Percentiles rank a stretch among this genome's conserved stretches.
These are phyloP conservation scores for Misopates orontium DNA, from an alignment of 257 asterid species.

Conservation along the genomic window DNA sequence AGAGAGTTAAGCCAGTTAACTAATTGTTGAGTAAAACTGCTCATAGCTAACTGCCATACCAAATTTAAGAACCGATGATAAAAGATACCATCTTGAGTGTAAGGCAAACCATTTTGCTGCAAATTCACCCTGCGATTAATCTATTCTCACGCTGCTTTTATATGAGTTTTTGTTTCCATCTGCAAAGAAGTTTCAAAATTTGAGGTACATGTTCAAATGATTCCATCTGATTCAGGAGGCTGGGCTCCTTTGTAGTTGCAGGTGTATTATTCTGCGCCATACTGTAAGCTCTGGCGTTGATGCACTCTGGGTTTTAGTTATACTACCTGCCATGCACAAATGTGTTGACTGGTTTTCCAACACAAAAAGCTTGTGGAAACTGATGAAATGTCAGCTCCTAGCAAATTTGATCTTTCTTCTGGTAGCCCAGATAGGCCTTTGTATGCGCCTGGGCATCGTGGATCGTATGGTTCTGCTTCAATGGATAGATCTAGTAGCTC, in stretches of 20 bases:
- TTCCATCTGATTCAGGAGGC: slow-evolving; percentile 20
- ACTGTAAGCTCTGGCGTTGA: slow-evolving; percentile 48
- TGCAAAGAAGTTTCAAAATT: slow-evolving; percentile 22
- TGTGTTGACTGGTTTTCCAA: slow-evolving; percentile 61
- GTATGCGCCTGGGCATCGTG: slow-evolving; percentile 75
- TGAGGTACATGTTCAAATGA: slow-evolving; percentile 19
- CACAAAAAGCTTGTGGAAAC: slow-evolving; percentile 55
- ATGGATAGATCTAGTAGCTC: slow-evolving; percentile 81
- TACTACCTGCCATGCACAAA: slow-evolving; percentile 72
- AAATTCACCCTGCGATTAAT: slow-evolving; percentile 12
- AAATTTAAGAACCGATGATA: background rate
- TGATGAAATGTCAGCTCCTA: slow-evolving; percentile 89
- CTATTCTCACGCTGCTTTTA: slow-evolving; percentile 7
- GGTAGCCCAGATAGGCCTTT: slow-evolving; percentile 85
- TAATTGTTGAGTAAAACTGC: background rate
- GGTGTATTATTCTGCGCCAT: slow-evolving; percentile 37
- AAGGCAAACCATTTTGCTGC: slow-evolving; percentile 2
- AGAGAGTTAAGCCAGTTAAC: slow-evolving; percentile 2
- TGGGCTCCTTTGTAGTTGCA: slow-evolving; percentile 39
- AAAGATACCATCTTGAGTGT: slow-evolving; percentile 5
- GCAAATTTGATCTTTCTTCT: slow-evolving; percentile 80
- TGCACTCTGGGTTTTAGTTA: slow-evolving; percentile 44
- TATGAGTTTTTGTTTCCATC: slow-evolving; percentile 12
- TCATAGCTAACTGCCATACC: too few species aligned
- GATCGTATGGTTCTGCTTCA: slow-evolving; percentile 62